Conservation (phyloP, 768 basidiomycete species). For the Favolaschia claudopus region DNA sequence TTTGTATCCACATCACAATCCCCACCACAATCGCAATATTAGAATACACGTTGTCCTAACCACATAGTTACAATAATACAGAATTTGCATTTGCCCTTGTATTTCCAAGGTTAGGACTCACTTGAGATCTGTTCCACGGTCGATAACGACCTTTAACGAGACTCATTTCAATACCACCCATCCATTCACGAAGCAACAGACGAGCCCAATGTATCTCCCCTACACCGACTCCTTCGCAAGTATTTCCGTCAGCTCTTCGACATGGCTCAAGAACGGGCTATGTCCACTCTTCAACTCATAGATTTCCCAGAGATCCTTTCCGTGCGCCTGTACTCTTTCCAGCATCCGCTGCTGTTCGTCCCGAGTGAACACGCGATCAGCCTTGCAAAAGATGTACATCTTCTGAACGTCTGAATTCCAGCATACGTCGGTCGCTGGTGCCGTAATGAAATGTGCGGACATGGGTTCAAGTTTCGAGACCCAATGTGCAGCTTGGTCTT, state of each 20-base stretch:
- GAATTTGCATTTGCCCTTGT: too few species aligned
- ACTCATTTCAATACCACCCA: too few species aligned
- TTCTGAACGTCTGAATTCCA: background rate
- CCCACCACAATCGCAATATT: conserved; percentile 3
- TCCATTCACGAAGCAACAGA: too few species aligned
- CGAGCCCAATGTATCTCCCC: too few species aligned
- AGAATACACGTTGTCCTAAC: conserved; percentile 14
- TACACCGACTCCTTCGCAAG: too few species aligned
- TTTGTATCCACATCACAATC: conserved; percentile 13
- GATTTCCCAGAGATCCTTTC: background rate
- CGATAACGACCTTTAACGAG: too few species aligned
- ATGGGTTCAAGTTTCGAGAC: background rate
- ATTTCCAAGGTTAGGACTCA: too few species aligned
- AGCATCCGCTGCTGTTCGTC: background rate
- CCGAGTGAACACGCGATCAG: background rate
- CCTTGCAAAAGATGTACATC: background rate
- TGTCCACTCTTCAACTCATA: background rate
- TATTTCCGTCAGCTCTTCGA: background rate
- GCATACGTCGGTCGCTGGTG: background rate
- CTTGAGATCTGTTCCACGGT: too few species aligned
- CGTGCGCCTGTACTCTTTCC: background rate
- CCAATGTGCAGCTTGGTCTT: background rate
- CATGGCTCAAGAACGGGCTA: background rate
- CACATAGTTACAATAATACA: background rate
- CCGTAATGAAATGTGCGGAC: background rate